Percentiles rank a stretch among this genome's conserved stretches.
These are phyloP conservation scores for Mucor saturninus DNA, from an alignment of 371 early-diverging fungal genomes.

Conservation along the genomic window DNA sequence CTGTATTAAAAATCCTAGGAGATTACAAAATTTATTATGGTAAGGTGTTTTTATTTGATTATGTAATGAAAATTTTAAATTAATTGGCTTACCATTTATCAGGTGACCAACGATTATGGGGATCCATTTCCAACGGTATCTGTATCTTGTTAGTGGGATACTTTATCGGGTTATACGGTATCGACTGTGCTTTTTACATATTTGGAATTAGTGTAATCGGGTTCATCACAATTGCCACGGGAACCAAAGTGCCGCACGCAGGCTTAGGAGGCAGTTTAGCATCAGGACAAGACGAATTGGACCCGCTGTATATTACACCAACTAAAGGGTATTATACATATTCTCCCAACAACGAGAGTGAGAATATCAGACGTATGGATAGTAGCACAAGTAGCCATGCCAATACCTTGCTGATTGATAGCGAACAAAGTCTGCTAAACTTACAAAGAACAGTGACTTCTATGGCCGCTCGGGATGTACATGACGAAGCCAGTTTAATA, in stretches of 20 bases:
- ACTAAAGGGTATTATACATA: slow-evolving; percentile 19
- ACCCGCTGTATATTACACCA: slow-evolving; percentile 16
- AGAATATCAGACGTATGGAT: slow-evolving; percentile 22
- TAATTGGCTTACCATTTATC: background rate
- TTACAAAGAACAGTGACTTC: slow-evolving; percentile 36
- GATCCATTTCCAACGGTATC: slow-evolving; percentile 46
- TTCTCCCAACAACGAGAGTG: background rate
- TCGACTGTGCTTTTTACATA: slow-evolving; percentile 46
- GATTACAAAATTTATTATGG: slow-evolving; percentile 51
- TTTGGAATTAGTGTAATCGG: slow-evolving; percentile 38
- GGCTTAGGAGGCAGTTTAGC: background rate
- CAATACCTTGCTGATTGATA: slow-evolving; percentile 36
- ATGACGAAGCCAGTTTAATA: slow-evolving; percentile 31
- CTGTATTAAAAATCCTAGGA: slow-evolving; percentile 48
- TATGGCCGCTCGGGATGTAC: slow-evolving; percentile 35
- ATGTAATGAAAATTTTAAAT: background rate
- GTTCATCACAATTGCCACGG: slow-evolving; percentile 19
- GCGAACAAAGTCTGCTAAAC: slow-evolving; percentile 15
- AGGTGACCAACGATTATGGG: slow-evolving; percentile 55
- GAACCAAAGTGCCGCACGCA: slow-evolving; percentile 8
- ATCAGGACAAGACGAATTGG: slow-evolving; percentile 1
- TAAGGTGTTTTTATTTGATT: slow-evolving; percentile 4
- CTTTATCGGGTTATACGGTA: slow-evolving; percentile 33
- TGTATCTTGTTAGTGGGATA: slow-evolving; percentile 42
- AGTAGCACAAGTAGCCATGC: slow-evolving; percentile 45